Conservation (phyloP, 768 basidiomycete genomes). For the Termitomyces sp. region DNA sequence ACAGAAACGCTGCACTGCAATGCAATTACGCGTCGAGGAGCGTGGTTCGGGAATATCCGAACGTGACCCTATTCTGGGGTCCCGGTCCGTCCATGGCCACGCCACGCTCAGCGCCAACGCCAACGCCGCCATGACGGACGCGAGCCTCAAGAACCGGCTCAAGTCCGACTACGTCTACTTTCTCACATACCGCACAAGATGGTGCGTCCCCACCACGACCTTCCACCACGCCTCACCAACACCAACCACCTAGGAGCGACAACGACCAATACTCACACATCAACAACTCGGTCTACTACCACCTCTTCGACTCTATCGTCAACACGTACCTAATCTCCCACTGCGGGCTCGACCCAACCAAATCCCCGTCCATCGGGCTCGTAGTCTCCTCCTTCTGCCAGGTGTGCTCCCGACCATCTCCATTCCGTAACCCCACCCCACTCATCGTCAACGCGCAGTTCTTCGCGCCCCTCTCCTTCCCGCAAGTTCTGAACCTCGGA, state of each 20-base stretch:
- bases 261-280: slow-evolving; percentile 83
- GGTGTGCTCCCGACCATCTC: slow-evolving; percentile 25
- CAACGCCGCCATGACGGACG: slow-evolving; percentile 2
- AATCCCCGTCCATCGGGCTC: slow-evolving; percentile 59
- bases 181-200: slow-evolving; percentile 63
- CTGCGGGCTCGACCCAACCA: slow-evolving; percentile 51
- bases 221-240: background rate
- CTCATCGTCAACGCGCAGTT: slow-evolving; percentile 34
- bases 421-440: background rate
- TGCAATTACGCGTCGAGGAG: slow-evolving; percentile 17
- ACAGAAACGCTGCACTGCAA: no score
- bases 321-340: slow-evolving; percentile 72
- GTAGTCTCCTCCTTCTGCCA: slow-evolving; percentile 77
- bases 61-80: slow-evolving; percentile 16
- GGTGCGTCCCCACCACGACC: slow-evolving; percentile 35
- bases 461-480: slow-evolving; percentile 71
- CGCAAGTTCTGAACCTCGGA: slow-evolving; percentile 64
- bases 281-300: slow-evolving; percentile 79
- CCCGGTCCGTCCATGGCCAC: background rate
- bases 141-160: slow-evolving; percentile 30
- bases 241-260: slow-evolving; percentile 55
- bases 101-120: no score
- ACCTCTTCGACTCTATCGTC: slow-evolving; percentile 77
- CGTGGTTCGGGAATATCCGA: slow-evolving; percentile 16
- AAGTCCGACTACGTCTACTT: slow-evolving; percentile 56